Evolutionary conservation across 306 rosid genomes (phyloP).

Genomic region (Aeschynomene evenia): DNA sequence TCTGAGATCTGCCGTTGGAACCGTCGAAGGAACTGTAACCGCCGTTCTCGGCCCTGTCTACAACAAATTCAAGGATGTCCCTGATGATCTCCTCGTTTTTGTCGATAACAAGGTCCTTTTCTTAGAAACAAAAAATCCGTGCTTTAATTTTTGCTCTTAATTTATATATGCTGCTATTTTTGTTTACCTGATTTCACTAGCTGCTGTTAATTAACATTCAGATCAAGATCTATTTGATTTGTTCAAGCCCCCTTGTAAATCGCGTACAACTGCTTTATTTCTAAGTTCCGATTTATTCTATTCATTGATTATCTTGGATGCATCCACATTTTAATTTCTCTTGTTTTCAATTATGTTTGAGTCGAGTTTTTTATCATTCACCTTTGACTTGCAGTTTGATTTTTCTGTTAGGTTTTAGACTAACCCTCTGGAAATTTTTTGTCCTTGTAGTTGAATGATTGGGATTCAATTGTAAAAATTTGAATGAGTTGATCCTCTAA

Average conservation of each 20-base stretch:
- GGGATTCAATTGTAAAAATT: neutral
- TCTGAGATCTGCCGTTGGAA: conserved; percentile 58
- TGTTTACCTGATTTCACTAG: neutral
- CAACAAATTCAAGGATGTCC: conserved; percentile 43
- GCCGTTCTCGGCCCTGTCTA: conserved; percentile 60
- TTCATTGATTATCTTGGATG: conserved; percentile 11
- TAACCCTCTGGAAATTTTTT: neutral
- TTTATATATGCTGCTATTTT: neutral
- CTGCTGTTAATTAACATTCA: neutral
- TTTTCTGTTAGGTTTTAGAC: neutral
- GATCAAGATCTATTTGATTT: conserved; percentile 30
- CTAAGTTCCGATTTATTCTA: no score
- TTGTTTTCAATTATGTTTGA: neutral
- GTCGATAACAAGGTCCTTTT: conserved; percentile 58
- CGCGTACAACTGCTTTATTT: neutral
- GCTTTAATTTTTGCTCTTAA: neutral
- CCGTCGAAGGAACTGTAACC: conserved; percentile 59
- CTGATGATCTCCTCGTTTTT: conserved; percentile 60
- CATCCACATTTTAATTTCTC: neutral
- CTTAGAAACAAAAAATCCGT: neutral
- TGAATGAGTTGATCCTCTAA: neutral
- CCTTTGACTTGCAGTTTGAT: neutral
- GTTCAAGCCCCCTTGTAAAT: neutral
- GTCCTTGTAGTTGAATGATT: neutral
- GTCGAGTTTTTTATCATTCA: neutral